A percentile compares a stretch with the other conserved stretches of the same genome.
phyloP scores from a whole-genome alignment of 495 filamentous ascomycete species.

The Massariosphaeria phaeospora region DNA sequence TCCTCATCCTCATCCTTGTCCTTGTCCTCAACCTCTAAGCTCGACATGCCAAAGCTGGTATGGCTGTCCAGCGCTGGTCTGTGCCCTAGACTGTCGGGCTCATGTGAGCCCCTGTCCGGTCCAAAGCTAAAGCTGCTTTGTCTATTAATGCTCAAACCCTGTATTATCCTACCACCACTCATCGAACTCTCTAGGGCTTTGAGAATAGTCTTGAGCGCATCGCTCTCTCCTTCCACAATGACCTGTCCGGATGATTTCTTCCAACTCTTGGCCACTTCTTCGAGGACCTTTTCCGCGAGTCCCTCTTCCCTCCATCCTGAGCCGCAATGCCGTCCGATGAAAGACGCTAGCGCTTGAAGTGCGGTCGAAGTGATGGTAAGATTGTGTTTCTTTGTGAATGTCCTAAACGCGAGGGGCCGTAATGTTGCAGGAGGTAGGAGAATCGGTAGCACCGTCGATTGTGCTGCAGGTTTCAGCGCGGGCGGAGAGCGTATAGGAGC shows the following conservation, averaged over 20 bases:
- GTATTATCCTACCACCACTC: constrained; percentile 65
- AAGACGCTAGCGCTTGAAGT: constrained; percentile 73
- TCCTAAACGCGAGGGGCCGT: constrained; percentile 87
- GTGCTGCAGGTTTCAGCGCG: constrained; percentile 47
- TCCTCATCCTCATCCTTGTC: constrained; percentile 61
- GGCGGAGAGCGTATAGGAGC: constrained; percentile 46
- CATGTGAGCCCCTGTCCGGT: constrained; percentile 25
- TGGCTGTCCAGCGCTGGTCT: constrained; percentile 49
- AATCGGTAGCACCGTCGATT: constrained; percentile 79
- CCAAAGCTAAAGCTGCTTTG: constrained; percentile 54
- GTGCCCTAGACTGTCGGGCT: constrained; percentile 42
- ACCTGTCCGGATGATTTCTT: constrained; percentile 76
- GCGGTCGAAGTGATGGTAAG: constrained; percentile 87
- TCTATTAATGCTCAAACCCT: constrained; percentile 47
- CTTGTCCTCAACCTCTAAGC: constrained; percentile 49
- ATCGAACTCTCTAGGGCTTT: constrained; percentile 77
- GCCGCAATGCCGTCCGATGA: constrained; percentile 89
- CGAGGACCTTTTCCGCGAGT: constrained; percentile 82
- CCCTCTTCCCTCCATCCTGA: constrained; percentile 96
- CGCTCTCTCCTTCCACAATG: constrained; percentile 74
- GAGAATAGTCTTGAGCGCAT: constrained; percentile 71
- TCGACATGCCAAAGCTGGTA: constrained; percentile 59
- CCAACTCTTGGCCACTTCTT: constrained; percentile 86
- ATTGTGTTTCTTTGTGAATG: constrained; percentile 96
- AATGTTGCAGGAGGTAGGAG: constrained; percentile 80